Base-by-base conservation (phyloP, 805 yeast genomes). In the Nakazawaea wyomingensis region DNA sequence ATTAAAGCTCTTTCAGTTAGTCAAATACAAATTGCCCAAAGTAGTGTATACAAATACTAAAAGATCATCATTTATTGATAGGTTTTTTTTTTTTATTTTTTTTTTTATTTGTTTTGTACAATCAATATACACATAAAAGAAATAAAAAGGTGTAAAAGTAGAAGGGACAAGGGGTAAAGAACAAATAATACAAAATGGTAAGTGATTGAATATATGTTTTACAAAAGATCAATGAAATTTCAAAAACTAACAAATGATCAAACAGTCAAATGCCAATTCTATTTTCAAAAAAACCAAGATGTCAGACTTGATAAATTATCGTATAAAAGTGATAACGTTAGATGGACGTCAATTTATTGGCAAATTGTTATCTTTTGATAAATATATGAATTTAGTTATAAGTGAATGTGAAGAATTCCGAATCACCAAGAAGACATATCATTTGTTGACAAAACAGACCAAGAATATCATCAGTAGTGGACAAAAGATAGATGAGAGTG, bases 331-430 rank as follows among this genome's bases (percentile, higher is more conserved):
- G 19, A 71, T 81, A 22, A 77, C 91, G 1, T 60, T 77, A n/a
- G 97, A 91, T 62, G 82, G 84, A 4, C 72, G 95, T 34, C 81
- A 78, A 34, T 77, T 85, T 50, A 70, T 80, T 5, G 99, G 99
- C 2, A 81, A 80, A 48, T 71, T 91, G 41, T 63, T 90, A 49
- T 89, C 98, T 6, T 91, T 87, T 60, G 99, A 93, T 61, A 82
- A 82, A 56, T 85, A 83, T 58, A 81, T 90, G 82, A 91, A 91
- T 60, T 58, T 91, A 14, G 96, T 93, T 11, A 65, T 91, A 26
- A 74, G 85, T 10, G 93, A 90, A 50, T 77, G 93, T 33, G 89
- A 86, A 54, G 99, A 91, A 58, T 79, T 79, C 54, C 71, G 97
- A 50, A 62, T 81, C 9, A 80, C 95, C 4, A 81, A 79, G 52